Base-by-base conservation (phyloP, 2,329 filamentous ascomycete species). In the Sordariomycetes sp. region DNA sequence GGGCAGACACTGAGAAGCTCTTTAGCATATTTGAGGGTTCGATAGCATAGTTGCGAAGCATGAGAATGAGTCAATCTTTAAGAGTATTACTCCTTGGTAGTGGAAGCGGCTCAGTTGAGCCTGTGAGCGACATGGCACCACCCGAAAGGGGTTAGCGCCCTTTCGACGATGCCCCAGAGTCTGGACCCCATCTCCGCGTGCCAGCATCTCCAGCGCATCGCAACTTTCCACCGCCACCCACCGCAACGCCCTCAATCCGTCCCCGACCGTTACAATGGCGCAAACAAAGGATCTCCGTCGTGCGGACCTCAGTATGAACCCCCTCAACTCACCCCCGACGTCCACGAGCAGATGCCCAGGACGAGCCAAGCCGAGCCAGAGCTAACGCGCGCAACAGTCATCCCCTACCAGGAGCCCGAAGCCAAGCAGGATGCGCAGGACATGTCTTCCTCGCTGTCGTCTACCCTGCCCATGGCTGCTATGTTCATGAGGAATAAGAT, bases 401-500 rank as follows among this genome's bases (percentile, higher is more conserved):
- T 95, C 48, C 88, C 88, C 40, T 95, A 92, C 59, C 77, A 86
- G 59, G 82, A 82, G 47, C 86, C 86, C 28, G 66, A 70, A 32
- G 66, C 75, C 47, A 77, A 79, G 49, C 72, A 70, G 50, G 71
- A 75, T 15, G 49, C 66, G 42, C 64, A 72, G 44, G 87, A 94
- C 52, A 73, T 94, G 58, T 68, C 75, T 34, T 81, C 82, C 59
- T 86, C 70, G 19, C 51, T 80, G 36, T 66, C 72, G 19, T 90
- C 81, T 52, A 93, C 88, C 23, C 68, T 96, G 53, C 90, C 90
- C 39, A 95, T 95, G 90, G 87, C 86, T 38, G 88, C 88, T 43
- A 93, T 94, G 72, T 92, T 94, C 56, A 92, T 83, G 48, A 75
- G 87, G 46, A 94, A 94, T 64, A 83, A 85, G 72, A 92, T 75